phyloP scores from a whole-genome alignment of 306 rosid species.

The Begonia fuchsioides region DNA sequence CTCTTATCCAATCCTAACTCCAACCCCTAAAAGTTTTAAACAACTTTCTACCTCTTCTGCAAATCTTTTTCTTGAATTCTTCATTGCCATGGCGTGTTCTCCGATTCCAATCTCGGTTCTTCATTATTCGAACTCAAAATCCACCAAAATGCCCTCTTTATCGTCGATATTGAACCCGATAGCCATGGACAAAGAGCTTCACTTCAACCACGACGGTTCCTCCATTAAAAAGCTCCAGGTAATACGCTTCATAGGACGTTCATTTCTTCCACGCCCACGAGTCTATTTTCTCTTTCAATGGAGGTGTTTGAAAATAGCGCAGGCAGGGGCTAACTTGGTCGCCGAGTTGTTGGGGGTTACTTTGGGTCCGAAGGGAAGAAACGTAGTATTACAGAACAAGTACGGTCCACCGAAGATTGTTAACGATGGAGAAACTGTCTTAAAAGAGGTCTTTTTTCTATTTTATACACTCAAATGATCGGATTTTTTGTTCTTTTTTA shows the following conservation, averaged over 20 bases:
- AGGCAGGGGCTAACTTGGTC: constrained; percentile 80
- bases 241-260: not conserved
- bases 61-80: too few relatives aligned
- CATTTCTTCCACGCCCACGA: not conserved
- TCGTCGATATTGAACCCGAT: constrained; percentile 24
- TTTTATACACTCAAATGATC: too few relatives aligned
- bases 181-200: constrained; percentile 52
- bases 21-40: too few relatives aligned
- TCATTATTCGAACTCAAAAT: constrained; percentile 21
- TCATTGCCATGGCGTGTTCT: constrained; percentile 47
- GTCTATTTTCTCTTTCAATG: constrained; percentile 7
- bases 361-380: constrained; percentile 89
- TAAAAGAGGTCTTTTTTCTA: constrained; percentile 45
- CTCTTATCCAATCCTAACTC: too few relatives aligned
- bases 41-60: too few relatives aligned
- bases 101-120: constrained; percentile 38
- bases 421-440: constrained; percentile 91
- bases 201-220: constrained; percentile 63
- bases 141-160: constrained; percentile 20
- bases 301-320: constrained; percentile 14
- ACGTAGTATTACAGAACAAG: constrained; percentile 73
- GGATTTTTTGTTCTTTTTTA: too few relatives aligned
- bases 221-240: constrained; percentile 69
- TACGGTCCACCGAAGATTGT: constrained; percentile 95
- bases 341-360: constrained; percentile 85